Evolutionary conservation across 2,329 filamentous ascomycete genomes (phyloP), one percentile per base, ranked within the genome.

Genomic region (Mariannaea elegans): DNA sequence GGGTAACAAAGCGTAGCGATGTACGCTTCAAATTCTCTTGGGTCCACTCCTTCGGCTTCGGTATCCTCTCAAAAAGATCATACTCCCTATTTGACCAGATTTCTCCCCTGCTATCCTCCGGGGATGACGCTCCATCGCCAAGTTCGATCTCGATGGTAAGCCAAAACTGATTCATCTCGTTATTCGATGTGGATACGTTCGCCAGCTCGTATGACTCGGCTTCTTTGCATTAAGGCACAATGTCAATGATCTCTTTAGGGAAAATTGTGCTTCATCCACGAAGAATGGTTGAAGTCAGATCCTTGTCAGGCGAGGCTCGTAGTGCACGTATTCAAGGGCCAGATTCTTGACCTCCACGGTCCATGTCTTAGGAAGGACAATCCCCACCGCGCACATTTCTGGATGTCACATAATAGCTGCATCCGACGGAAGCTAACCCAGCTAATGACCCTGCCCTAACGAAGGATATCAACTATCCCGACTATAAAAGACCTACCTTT

Each of bases 21-120:
- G 62, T 84, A 84, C 2, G 69, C 60, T 46, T 79, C 71, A 14
- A 84, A 2, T 75, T 72, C 34, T 75, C 66, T 45, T 68, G 71
- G 3, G 80, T 81, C 82, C 82, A 84, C 2, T 57, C 42, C 2
- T 55, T 36, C 0, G 81, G 81, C 24, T 67, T 71, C 0, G 76
- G 73, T 8, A 81, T 76, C 39, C 77, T 66, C 62, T 70, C 72
- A 57, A 73, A 70, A 12, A 63, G 66, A 23, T 69, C 59, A 13
- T 70, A 65, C 36, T 77, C 75, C 47, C 71, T 70, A 55, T 77
- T 75, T 38, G 76, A 54, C 76, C 75, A 78, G 6, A 78, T 70
- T 13, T 63, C 72, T 8, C 71, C 65, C 1, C 51, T 47, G 10
- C 68, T 61, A 10, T 65, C 64, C 3, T 66, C 58, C 0, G 68